Conservation (phyloP, 768 basidiomycete genomes). For the Termitomyces sp. region DNA sequence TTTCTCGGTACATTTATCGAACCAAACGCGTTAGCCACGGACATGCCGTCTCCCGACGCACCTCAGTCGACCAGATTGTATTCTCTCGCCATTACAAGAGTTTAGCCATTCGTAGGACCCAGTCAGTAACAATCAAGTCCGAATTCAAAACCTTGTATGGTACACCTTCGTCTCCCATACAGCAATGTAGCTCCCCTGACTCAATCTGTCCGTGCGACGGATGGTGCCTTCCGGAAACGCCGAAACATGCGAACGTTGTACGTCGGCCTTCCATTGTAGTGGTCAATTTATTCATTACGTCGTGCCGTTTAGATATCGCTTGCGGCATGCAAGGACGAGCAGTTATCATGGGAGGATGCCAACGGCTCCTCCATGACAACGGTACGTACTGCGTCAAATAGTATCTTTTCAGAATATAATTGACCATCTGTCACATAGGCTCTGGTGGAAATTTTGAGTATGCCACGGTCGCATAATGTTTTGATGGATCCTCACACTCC, state of each 20-base stretch:
- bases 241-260: conserved; percentile 30
- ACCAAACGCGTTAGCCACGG: conserved; percentile 16
- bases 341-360: conserved; percentile 35
- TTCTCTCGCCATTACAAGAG: conserved; percentile 11
- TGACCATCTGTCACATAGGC: conserved; percentile 5
- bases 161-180: conserved; percentile 20
- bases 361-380: conserved; percentile 39
- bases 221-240: conserved; percentile 22
- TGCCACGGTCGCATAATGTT: not conserved
- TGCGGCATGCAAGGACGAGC: conserved; percentile 36
- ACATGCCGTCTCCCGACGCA: not conserved
- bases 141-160: conserved; percentile 21
- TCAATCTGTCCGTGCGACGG: conserved; percentile 31
- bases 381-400: conserved; percentile 17
- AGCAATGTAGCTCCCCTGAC: conserved; percentile 30
- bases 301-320: conserved; percentile 31
- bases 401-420: not conserved
- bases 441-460: conserved; percentile 22
- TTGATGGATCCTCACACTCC: not conserved
- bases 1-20: conserved; percentile 25
- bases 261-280: conserved; percentile 7
- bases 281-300: not conserved
- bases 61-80: not conserved
- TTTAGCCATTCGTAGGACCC: conserved; percentile 7
- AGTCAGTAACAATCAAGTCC: conserved; percentile 17